Base-by-base conservation (phyloP, 257 asterid genomes). In the Parsonsia alboflavescens region DNA sequence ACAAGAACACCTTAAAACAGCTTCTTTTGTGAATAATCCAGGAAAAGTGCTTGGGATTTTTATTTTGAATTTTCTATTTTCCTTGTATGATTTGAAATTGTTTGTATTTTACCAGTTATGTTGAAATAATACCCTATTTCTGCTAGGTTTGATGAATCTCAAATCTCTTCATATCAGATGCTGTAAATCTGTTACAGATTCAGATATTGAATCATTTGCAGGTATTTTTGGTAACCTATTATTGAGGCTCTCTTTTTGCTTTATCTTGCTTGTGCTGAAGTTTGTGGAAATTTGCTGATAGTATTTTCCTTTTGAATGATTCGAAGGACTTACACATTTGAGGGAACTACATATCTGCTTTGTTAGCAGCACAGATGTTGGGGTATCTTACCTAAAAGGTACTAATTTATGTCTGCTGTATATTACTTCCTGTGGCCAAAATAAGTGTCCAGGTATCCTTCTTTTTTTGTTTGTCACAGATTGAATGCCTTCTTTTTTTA, bases 131-230 rank as follows among this genome's bases (percentile, higher is more conserved):
- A 39, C 21, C 39, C 28, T 65, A 39, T 65, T n/a, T 8, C 28
- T 17, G 46, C 19, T 89, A 95, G 99, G 90, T 52, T 84, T 95
- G 36, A 57, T 82, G 26, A 91, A 86, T 84, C 97, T 95, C 21
- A 94, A 88, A 76, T 82, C 96, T 81, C 88, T 95, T 66, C 91
- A 84, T 81, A 79, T 92, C 77, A 89, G 92, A 82, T 89, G 93
- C 81, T 95, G 99, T 82, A 93, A 89, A 79, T 92, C 96, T 90
- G 86, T 95, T 73, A 79, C 87, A 3, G 98, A 95, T 86, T 83
- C 93, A 33, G 99, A 95, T 77, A 89, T 95, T 88, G 91, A 82
- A 81, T 85, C 90, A 73, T 79, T 95, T 57, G 82, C 94, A 78
- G 99, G 99, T 95, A 78, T 15, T 64, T 28, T 72, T 15, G n/a